These are phyloP conservation scores for Eutypella sp. DNA, from an alignment of 2,329 filamentous ascomycete species.

Conservation along the genomic window DNA sequence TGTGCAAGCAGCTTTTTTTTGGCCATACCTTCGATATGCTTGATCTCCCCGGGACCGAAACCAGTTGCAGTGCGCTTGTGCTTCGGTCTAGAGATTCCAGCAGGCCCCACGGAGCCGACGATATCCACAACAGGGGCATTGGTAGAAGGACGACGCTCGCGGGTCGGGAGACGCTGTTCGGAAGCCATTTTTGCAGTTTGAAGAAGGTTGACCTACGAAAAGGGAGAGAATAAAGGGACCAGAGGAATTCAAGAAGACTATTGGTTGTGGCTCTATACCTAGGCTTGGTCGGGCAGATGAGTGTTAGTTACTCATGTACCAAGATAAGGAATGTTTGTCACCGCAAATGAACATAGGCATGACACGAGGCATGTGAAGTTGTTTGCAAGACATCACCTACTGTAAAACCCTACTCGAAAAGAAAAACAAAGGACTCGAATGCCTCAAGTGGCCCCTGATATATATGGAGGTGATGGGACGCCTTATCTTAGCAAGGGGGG, in stretches of 20 bases:
- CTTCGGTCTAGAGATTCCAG: constrained; percentile 82
- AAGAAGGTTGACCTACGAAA: too few species aligned
- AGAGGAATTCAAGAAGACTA: too few species aligned
- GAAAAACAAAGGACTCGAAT: neutral
- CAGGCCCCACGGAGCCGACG: constrained; percentile 77
- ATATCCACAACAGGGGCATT: constrained; percentile 80
- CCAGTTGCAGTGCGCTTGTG: constrained; percentile 97
- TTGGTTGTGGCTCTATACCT: neutral
- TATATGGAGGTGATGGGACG: neutral
- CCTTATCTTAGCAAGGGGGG: neutral
- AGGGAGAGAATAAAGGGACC: too few species aligned
- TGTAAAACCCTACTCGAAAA: neutral
- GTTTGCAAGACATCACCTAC: neutral
- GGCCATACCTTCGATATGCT: constrained; percentile 74
- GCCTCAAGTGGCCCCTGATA: too few species aligned
- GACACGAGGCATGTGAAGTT: neutral
- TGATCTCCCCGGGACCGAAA: constrained; percentile 86
- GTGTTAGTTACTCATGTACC: neutral
- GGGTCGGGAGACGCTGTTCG: constrained; percentile 40
- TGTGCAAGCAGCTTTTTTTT: constrained; percentile 1
- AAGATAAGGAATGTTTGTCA: neutral
- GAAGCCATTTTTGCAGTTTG: constrained; percentile 30
- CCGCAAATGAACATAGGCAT: neutral
- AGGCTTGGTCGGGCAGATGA: neutral
- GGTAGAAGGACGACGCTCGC: constrained; percentile 77